Evolutionary conservation across 1,139 yeast species (phyloP).

Genomic region (Debaryomycetaceae sp.): DNA sequence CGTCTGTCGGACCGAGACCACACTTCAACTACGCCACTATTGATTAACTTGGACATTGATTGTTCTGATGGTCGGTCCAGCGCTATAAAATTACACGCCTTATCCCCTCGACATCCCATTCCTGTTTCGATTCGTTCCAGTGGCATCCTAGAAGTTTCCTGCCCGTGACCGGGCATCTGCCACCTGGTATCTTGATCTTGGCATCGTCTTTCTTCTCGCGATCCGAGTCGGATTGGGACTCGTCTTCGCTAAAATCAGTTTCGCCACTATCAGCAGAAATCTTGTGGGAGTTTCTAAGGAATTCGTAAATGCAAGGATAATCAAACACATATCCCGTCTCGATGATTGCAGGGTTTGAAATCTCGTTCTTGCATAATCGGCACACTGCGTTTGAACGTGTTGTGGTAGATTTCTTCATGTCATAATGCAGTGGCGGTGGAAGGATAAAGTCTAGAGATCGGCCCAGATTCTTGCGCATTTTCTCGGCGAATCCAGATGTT

Average conservation of each 20-base stretch:
- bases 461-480: conserved; percentile 44
- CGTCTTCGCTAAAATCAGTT: conserved; percentile 8
- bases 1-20: background rate
- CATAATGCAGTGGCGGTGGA: conserved; percentile 38
- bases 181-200: conserved; percentile 36
- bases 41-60: too few relatives aligned
- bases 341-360: conserved; percentile 73
- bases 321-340: conserved; percentile 92
- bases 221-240: conserved; percentile 9
- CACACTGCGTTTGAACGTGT: conserved; percentile 28
- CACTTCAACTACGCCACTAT: background rate
- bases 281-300: conserved; percentile 40
- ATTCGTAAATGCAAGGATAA: conserved; percentile 72
- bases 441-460: conserved; percentile 38
- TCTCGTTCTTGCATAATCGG: conserved; percentile 58
- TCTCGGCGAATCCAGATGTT: conserved; percentile 61
- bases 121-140: conserved; percentile 44
- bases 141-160: conserved; percentile 60
- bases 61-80: background rate
- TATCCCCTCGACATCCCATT: conserved; percentile 70
- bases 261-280: conserved; percentile 13
- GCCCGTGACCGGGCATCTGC: conserved; percentile 82
- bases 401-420: conserved; percentile 18
- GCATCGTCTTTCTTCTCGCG: conserved; percentile 7
- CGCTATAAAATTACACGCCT: conserved; percentile 51